Base-by-base conservation (phyloP, 345 rosid species). In the Bruguiera gymnorhiza region DNA sequence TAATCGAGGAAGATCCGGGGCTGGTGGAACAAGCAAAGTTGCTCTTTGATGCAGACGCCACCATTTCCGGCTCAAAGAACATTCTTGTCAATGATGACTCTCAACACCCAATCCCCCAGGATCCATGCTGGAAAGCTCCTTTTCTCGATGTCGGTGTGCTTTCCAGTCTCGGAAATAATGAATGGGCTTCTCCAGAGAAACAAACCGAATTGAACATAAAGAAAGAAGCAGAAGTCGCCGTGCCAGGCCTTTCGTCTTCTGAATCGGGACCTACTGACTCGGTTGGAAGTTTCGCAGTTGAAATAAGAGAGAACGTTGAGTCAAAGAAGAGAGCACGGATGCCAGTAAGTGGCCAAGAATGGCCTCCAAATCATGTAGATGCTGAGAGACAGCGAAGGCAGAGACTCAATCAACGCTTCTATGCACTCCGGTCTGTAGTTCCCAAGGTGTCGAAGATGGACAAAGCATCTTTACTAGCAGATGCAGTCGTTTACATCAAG, bases 401-500 rank as follows among this genome's bases (percentile, higher is more conserved):
- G 82, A 85, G 86, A 72, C 88, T 93, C 6, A 90, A 93, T 70
- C 87, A 84, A 54, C 81, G 97, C 4, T 93, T 90, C 77, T 88
- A 86, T 36, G 85, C 93, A 0, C 84, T 93, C 13, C 81, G 98
- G 24, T 87, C 98, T 0, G 97, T 87, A 15, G 98, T 93, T 57
- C 97, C 98, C 7, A 90, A 88, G 62, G 91, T 93, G 19, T 90
- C 97, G 0, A 93, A 87, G 72, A 90, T 93, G 98, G 98, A 93
- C 73, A 93, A 86, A 78, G 98, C 95, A 0, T 90, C 98, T 2
- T 70, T 93, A 21, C 82, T 93, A 3, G 84, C 87, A 0, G 97
- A 93, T 34, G 91, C 96, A 0, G 90, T 84, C 5, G 68, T 86
- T 55, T 90, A 92, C 68, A 92, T 92, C 56, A 85, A 85, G 65